Evolutionary conservation across 2,329 filamentous ascomycete species (phyloP).

Genomic region (Monilinia fructicola): DNA sequence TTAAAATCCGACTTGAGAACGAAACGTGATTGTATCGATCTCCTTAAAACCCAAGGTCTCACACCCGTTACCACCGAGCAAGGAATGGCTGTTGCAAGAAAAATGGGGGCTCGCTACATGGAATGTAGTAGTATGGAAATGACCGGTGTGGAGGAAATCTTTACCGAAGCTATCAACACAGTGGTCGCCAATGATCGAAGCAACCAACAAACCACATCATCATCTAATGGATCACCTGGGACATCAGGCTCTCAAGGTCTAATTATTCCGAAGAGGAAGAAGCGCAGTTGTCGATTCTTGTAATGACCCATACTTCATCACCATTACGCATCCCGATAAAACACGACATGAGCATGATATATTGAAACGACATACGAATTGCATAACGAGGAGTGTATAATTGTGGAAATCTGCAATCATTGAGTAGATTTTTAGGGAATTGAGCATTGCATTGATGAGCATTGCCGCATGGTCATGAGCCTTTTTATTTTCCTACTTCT

Average conservation of each 20-base stretch:
- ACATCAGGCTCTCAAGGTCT: slow-evolving; percentile 41
- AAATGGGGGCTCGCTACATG: slow-evolving; percentile 95
- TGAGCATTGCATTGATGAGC: slow-evolving; percentile 28
- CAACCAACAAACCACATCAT: slow-evolving; percentile 43
- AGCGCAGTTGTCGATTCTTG: slow-evolving; percentile 78
- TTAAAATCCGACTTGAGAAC: slow-evolving; percentile 95
- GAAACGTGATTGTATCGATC: slow-evolving; percentile 96
- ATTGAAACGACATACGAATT: slow-evolving; percentile 37
- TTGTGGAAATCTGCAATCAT: slow-evolving; percentile 24
- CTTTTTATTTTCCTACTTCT: slow-evolving; percentile 12
- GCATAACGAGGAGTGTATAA: slow-evolving; percentile 37
- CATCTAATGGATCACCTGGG: slow-evolving; percentile 26
- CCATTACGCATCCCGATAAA: slow-evolving; percentile 14
- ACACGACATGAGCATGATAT: slow-evolving; percentile 32
- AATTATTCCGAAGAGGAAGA: slow-evolving; percentile 67
- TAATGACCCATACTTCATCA: slow-evolving; percentile 44
- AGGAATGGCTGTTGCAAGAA: slow-evolving; percentile 80
- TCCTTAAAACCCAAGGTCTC: slow-evolving; percentile 95
- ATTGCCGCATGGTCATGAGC: slow-evolving; percentile 4
- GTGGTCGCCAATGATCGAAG: slow-evolving; percentile 79
- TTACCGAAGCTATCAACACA: slow-evolving; percentile 85
- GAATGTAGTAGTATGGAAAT: slow-evolving; percentile 99
- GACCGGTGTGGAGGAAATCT: slow-evolving; percentile 93
- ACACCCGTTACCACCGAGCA: slow-evolving; percentile 93
- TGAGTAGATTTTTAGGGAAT: slow-evolving; percentile 11